Base-by-base conservation (phyloP, 2,329 filamentous ascomycete species). In the Pseudogymnoascus sp. region DNA sequence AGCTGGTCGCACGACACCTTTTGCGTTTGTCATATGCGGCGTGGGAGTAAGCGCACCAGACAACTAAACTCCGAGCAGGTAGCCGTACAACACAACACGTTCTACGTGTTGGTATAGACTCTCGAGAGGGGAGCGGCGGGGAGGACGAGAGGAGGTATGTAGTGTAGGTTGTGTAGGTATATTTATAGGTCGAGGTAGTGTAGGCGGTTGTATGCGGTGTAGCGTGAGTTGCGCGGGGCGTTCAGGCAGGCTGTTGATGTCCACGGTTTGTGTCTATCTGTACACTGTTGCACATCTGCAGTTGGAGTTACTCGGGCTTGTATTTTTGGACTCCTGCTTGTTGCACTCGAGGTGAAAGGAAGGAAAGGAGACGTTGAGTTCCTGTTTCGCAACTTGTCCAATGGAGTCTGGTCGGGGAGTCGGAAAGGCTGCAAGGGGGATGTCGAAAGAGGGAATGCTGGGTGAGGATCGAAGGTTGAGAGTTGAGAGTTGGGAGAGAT, bases 1-100 rank as follows among this genome's bases (percentile, higher is more conserved):
- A 35, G 25, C 50, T 59, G 67, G 70, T 73, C 69, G 71, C 71
- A 68, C 72, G 70, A 72, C 70, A 71, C 64, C 68, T 69, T 68
- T 71, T 71, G 40, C 71, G 70, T 72, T 73, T 73, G 72, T 72
- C 71, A 71, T 72, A 71, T 71, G 71, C 68, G 67, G 68, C 68
- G 65, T 67, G 60, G 40, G 64, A 68, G 65, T 66, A 67, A 67
- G 70, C 68, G 69, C 64, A 67, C 53, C 28, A 42, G 37, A 60
- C 18, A 44, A 44, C 63, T 67, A 67, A 63, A 65, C 56, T 68
- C 66, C 59, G 69, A 65, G 70, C 67, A 72, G 70, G 71, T 70
- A 73, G 68, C 71, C 70, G 70, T 65, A 60, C 18, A 60, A 66
- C 62, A 31, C 25, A 35, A 59, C 50, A 44, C 40, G 40, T 44